Evolutionary conservation across 129 eudicot species (phyloP).

Genomic region (Apium graveolens): DNA sequence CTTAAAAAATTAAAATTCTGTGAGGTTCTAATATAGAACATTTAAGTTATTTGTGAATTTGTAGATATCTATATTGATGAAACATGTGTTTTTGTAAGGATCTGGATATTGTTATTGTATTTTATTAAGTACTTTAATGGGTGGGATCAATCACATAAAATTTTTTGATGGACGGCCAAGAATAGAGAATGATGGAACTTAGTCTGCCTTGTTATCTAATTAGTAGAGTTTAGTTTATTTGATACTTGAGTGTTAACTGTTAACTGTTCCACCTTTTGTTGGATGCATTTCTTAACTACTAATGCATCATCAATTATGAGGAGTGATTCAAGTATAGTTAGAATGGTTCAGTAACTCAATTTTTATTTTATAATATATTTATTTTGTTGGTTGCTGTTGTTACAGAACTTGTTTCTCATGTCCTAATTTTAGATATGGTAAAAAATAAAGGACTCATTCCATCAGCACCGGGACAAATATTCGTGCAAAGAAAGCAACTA

Average conservation of each 20-base stretch:
- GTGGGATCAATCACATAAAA: not conserved
- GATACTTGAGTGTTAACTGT: not conserved
- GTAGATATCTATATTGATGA: not conserved
- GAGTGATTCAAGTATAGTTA: not conserved
- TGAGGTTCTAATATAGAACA: not conserved
- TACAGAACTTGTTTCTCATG: not conserved
- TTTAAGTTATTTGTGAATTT: not conserved
- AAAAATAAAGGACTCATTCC: conserved; percentile 95
- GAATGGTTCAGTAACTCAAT: not conserved
- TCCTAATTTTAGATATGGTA: conserved; percentile 63
- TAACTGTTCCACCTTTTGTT: not conserved
- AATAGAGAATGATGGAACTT: not conserved
- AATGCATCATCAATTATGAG: not conserved
- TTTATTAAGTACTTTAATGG: not conserved
- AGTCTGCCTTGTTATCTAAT: not conserved
- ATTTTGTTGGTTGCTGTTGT: not conserved
- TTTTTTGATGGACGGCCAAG: not conserved
- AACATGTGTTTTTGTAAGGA: not conserved
- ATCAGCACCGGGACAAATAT: conserved; percentile 77
- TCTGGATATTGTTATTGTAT: not conserved
- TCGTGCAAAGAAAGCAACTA: conserved; percentile 73
- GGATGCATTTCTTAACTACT: not conserved
- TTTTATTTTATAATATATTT: not conserved
- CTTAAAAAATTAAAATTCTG: not conserved
- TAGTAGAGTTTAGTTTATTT: not conserved